phyloP scores from a whole-genome alignment of 1,139 yeast species.

The Nakaseomyces nivariensis region DNA sequence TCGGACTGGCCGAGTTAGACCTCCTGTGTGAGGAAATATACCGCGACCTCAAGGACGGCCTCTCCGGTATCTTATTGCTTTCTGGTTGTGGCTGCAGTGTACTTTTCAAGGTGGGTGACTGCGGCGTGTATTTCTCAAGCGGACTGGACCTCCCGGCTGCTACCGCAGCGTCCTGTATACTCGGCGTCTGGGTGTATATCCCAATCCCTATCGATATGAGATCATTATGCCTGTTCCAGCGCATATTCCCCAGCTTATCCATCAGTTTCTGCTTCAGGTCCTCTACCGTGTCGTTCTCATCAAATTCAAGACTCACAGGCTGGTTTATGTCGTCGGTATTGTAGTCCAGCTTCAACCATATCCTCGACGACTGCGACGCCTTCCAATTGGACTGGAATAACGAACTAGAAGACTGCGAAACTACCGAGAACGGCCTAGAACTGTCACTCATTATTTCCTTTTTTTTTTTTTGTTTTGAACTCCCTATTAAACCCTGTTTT shows the following conservation, averaged over 20 bases:
- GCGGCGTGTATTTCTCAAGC: neutral
- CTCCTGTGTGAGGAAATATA: constrained; percentile 1
- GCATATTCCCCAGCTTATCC: constrained; percentile 12
- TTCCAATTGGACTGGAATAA: constrained; percentile 4
- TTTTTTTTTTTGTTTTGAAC: neutral
- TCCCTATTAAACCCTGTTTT: neutral
- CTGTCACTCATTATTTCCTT: neutral
- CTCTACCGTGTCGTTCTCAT: constrained; percentile 24
- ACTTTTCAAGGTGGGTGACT: neutral
- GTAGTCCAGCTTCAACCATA: constrained; percentile 20
- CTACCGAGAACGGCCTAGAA: neutral
- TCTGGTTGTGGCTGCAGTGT: neutral
- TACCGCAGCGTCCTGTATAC: constrained; percentile 1
- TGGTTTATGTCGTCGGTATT: constrained; percentile 16
- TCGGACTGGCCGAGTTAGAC: constrained; percentile 4
- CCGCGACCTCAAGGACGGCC: neutral
- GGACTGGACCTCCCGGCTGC: neutral
- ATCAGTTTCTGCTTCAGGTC: constrained; percentile 24
- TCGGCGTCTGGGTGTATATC: constrained; percentile 8
- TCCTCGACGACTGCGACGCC: constrained; percentile 10
- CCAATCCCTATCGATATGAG: constrained; percentile 25
- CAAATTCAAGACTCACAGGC: constrained; percentile 19
- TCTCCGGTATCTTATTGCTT: neutral
- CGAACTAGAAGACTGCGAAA: neutral
- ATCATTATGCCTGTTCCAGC: constrained; percentile 22